Base-by-base conservation (phyloP, 2,329 filamentous ascomycete species). In the Rhinocladiella similis region DNA sequence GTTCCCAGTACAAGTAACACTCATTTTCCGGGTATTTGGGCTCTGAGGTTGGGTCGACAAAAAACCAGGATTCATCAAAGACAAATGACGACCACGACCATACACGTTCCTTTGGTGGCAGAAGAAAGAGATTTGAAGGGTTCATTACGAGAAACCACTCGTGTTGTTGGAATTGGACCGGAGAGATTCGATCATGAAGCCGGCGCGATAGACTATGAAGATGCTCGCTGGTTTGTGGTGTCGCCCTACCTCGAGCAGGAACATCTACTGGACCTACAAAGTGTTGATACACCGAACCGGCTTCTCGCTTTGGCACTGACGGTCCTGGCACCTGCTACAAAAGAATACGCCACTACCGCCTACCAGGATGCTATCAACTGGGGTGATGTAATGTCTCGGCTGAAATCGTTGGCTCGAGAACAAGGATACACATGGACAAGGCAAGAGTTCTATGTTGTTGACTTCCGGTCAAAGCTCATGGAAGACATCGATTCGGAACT, bases 321-420 rank as follows among this genome's bases (percentile, higher is more conserved):
- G 25, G 75, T 77, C 13, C 78, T 96, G 63, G 77, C 77, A 57
- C 83, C 84, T 36, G 75, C 84, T 16, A 82, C 85, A 1, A 70
- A 78, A 6, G 86, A 91, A 69, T 96, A 95, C 73, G 89, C 91
- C 55, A 91, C 85, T 1, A 85, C 86, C 1, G 77, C 83, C 0
- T 96, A 96, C 72, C 72, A 77, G 3, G 81, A 86, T 1, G 85
- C 85, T 0, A 92, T 96, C 75, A 95, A 96, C 72, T 94, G 90
- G 86, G 74, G 82, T 41, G 79, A 91, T 13, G 76, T 94, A 10
- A 69, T 73, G 29, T 72, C 75, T 3, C 75, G 81, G 29, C 73
- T 94, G 50, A 78, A 74, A 54, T 67, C 75, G 1, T 75, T 91
- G 2, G 73, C 77, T 10, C 64, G 66, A 2, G 69, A 73, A 7